Conservation (phyloP, 805 yeast species). For the Saturnispora saitoi region DNA sequence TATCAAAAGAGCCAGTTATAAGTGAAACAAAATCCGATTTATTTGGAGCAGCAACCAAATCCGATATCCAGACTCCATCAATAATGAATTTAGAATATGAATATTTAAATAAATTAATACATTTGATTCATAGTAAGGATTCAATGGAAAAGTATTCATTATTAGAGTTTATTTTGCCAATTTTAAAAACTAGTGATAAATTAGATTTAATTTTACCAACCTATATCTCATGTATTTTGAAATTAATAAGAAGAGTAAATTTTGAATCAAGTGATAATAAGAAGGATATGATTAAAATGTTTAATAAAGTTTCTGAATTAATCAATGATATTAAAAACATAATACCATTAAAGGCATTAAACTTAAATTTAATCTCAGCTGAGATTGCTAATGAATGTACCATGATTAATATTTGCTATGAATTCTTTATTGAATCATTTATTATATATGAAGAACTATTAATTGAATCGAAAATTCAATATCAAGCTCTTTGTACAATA, state of each 20-base stretch:
- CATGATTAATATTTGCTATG: slow-evolving; percentile 69
- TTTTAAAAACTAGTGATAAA: slow-evolving; percentile 42
- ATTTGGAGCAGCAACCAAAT: slow-evolving; percentile 22
- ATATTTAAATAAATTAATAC: slow-evolving; percentile 60
- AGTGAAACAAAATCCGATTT: slow-evolving; percentile 14
- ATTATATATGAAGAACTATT: slow-evolving; percentile 66
- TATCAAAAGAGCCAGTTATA: slow-evolving; percentile 31
- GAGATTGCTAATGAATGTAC: slow-evolving; percentile 69
- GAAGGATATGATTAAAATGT: slow-evolving; percentile 29
- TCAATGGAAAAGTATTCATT: slow-evolving; percentile 37
- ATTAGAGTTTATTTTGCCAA: slow-evolving; percentile 36
- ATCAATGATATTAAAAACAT: slow-evolving; percentile 53
- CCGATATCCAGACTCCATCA: slow-evolving; percentile 9
- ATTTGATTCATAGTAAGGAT: slow-evolving; percentile 46
- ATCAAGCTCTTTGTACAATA: slow-evolving; percentile 38
- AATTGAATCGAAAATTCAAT: slow-evolving; percentile 41
- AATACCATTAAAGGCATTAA: slow-evolving; percentile 30
- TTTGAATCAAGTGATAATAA: slow-evolving; percentile 18
- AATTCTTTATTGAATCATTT: slow-evolving; percentile 82
- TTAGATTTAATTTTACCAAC: slow-evolving; percentile 59
- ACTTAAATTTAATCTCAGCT: slow-evolving; percentile 58
- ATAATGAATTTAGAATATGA: slow-evolving; percentile 41
- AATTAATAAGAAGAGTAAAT: slow-evolving; percentile 38
- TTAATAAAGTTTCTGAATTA: slow-evolving; percentile 64
- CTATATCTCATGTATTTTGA: slow-evolving; percentile 52